phyloP scores from a whole-genome alignment of 1,284 basidiomycete genomes.

The Fomes fomentarius region DNA sequence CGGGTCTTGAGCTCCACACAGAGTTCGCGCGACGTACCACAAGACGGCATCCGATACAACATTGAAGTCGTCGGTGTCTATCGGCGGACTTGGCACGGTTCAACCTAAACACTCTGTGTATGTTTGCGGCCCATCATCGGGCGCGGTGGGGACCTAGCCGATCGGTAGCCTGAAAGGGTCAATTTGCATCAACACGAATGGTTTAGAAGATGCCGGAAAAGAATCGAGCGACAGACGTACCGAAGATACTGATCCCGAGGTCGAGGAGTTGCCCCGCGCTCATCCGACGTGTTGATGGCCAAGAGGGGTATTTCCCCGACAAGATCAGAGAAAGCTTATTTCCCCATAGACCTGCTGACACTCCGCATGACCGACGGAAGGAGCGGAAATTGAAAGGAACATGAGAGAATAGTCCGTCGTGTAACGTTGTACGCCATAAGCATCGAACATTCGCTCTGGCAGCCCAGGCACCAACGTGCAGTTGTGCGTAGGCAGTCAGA shows the following conservation, averaged over 20 bases:
- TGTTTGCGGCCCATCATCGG: slow-evolving; percentile 16
- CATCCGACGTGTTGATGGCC: slow-evolving; percentile 1
- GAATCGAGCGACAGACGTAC: background rate
- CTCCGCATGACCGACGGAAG: slow-evolving; percentile 1
- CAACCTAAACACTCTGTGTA: background rate
- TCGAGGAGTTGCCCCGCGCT: background rate
- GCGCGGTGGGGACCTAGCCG: background rate
- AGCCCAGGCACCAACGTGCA: no score
- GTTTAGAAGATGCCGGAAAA: background rate
- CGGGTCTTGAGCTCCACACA: background rate
- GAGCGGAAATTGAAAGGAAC: background rate
- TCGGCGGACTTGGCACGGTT: slow-evolving; percentile 3
- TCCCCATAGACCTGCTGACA: slow-evolving; percentile 4
- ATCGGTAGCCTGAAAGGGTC: background rate
- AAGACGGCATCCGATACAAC: background rate
- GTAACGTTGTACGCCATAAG: no score
- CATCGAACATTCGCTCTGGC: no score
- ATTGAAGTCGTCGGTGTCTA: slow-evolving; percentile 2
- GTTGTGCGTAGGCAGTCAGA: no score
- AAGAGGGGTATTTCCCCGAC: slow-evolving; percentile 10
- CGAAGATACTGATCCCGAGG: background rate
- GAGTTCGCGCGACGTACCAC: background rate
- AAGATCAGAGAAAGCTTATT: background rate
- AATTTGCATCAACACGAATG: background rate
- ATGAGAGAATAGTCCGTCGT: no score